Evolutionary conservation across 345 rosid genomes (phyloP).

Genomic region (Hirschfeldia incana): DNA sequence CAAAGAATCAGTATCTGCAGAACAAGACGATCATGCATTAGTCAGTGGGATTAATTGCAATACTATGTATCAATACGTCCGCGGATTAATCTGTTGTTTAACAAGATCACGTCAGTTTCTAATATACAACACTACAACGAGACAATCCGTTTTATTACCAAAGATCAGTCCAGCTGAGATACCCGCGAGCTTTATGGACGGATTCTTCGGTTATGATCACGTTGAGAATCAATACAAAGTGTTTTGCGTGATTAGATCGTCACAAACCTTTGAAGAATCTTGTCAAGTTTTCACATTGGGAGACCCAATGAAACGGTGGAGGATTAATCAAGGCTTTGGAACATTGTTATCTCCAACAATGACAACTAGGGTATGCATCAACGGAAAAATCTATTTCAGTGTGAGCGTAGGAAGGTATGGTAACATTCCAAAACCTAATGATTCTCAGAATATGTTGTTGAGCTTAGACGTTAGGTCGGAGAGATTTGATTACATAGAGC

Average conservation of each 20-base stretch:
- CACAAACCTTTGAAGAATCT: not conserved
- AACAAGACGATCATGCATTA: not conserved
- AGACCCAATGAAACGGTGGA: constrained; percentile 1
- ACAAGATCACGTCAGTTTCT: not conserved
- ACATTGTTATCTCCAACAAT: not conserved
- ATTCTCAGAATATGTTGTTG: not conserved
- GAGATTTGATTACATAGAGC: not conserved
- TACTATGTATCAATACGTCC: not conserved
- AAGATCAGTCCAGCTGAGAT: not conserved
- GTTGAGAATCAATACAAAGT: not conserved
- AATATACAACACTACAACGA: not conserved
- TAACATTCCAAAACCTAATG: not conserved
- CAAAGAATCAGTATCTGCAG: not conserved
- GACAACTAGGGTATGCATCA: not conserved
- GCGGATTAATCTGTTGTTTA: not conserved
- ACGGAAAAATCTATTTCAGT: not conserved
- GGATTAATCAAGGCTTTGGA: not conserved
- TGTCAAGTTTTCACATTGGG: not conserved
- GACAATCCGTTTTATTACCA: not conserved
- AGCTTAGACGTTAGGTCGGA: not conserved
- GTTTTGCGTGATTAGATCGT: not conserved
- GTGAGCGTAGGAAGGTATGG: not conserved
- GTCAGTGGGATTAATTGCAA: not conserved
- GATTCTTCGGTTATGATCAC: not conserved
- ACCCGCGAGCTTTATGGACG: not conserved